A percentile compares a stretch with the other conserved stretches of the same genome.
These are phyloP conservation scores for Fusarium equiseti DNA, from an alignment of 2,329 filamentous ascomycete species.

Conservation along the genomic window DNA sequence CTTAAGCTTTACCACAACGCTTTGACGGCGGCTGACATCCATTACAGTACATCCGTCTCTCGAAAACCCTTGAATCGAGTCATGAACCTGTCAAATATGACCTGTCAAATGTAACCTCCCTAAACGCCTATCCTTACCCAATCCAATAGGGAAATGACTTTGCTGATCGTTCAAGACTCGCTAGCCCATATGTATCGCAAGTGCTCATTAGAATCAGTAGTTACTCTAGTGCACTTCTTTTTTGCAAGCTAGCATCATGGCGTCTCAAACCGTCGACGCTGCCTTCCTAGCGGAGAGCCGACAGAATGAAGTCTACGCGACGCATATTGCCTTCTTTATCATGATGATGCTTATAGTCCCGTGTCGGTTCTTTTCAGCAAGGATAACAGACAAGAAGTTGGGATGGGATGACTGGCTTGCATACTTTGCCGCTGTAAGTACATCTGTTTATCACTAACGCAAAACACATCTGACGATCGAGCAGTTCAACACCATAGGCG, in stretches of 20 bases:
- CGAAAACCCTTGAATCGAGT: background rate
- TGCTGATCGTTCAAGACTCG: background rate
- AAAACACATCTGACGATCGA: background rate
- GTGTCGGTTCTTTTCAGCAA: background rate
- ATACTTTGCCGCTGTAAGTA: background rate
- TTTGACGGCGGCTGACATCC: background rate
- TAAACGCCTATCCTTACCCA: accelerated
- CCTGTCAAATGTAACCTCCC: no score
- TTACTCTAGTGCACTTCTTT: no score
- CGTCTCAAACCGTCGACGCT: background rate
- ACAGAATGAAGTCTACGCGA: background rate
- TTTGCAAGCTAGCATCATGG: background rate
- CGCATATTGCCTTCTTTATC: background rate
- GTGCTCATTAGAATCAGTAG: background rate
- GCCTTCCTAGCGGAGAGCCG: background rate
- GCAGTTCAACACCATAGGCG: background rate
- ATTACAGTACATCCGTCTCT: background rate
- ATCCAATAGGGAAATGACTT: no score
- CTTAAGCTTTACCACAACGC: background rate
- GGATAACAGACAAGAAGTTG: background rate
- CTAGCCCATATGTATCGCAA: background rate
- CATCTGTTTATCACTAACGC: accelerated
- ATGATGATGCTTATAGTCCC: constrained; percentile 2
- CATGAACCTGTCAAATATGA: background rate
- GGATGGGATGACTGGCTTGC: constrained; percentile 13